phyloP scores from a whole-genome alignment of 148 eudicot species.

The Bassia scoparia region DNA sequence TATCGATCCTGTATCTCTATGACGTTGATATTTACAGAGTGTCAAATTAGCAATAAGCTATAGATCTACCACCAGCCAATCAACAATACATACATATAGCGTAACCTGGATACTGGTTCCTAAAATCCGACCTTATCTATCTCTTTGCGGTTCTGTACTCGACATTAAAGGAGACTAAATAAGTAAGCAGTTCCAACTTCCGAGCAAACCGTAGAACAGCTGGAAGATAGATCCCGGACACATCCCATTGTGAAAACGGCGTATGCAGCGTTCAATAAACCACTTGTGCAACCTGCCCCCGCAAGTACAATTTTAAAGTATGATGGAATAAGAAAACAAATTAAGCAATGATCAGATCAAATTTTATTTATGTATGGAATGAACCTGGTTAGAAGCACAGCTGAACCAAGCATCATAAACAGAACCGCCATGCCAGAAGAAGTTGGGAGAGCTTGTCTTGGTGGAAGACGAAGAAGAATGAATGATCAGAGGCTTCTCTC shows the following conservation, averaged over 20 bases:
- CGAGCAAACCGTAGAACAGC: slow-evolving; percentile 61
- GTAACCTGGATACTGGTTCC: slow-evolving; percentile 73
- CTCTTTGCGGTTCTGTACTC: slow-evolving; percentile 77
- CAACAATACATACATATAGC: too few relatives aligned
- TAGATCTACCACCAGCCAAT: too few relatives aligned
- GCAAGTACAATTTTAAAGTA: too few relatives aligned
- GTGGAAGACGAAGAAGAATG: slow-evolving; percentile 19
- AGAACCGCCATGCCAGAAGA: slow-evolving; percentile 91
- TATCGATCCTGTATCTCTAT: too few relatives aligned
- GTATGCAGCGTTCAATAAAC: slow-evolving; percentile 49
- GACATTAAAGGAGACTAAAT: slow-evolving; percentile 58
- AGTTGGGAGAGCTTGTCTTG: slow-evolving; percentile 49
- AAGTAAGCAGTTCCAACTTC: slow-evolving; percentile 79
- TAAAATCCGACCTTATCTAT: slow-evolving; percentile 62
- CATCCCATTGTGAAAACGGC: slow-evolving; percentile 71
- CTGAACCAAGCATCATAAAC: slow-evolving; percentile 96
- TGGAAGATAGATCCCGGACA: slow-evolving; percentile 54
- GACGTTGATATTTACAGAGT: too few relatives aligned
- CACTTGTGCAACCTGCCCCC: slow-evolving; percentile 54
- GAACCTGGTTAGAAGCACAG: slow-evolving; percentile 73
- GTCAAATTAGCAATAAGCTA: too few relatives aligned
- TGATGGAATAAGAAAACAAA: too few relatives aligned
- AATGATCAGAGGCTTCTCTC: slow-evolving; percentile 32
- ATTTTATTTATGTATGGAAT: too few relatives aligned
- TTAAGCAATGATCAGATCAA: too few relatives aligned